A percentile compares a stretch with the other conserved stretches of the same genome.
phyloP scores from a whole-genome alignment of 192 early-diverging fungal genomes.

The Backusella liffmaniae region DNA sequence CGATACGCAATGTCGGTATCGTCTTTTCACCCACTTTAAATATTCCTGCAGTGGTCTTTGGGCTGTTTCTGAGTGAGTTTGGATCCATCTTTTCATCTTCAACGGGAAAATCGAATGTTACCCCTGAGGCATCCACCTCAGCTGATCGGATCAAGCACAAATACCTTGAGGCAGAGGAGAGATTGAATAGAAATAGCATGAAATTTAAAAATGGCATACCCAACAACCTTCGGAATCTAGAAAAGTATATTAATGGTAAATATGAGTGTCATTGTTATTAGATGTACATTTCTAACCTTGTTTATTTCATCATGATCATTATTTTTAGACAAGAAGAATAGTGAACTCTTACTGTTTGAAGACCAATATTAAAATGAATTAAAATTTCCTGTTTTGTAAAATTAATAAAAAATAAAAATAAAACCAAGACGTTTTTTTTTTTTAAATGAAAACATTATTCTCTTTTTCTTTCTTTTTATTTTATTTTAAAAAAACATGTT shows the following conservation, averaged over 20 bases:
- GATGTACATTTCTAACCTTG: too few relatives aligned
- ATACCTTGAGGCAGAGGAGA: background rate
- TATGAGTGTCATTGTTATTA: background rate
- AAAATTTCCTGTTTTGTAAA: background rate
- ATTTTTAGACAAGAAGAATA: background rate
- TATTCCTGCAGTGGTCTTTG: conserved; percentile 89
- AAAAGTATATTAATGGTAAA: background rate
- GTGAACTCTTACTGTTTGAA: background rate
- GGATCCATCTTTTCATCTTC: conserved; percentile 60
- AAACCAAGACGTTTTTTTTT: background rate
- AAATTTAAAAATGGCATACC: background rate
- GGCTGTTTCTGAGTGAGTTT: conserved; percentile 87
- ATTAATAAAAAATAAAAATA: background rate
- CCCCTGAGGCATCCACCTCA: background rate
- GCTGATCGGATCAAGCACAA: conserved; percentile 2
- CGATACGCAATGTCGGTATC: conserved; percentile 90
- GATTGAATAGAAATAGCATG: background rate
- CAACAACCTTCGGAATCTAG: background rate
- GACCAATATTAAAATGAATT: background rate
- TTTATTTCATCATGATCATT: background rate
- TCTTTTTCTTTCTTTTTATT: background rate
- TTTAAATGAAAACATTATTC: background rate
- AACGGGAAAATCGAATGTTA: background rate
- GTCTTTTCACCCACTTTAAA: conserved; percentile 96
- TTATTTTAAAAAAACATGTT: background rate